Evolutionary conservation across 2,329 filamentous ascomycete species (phyloP), one percentile per base, ranked within the genome.

Genomic region (Hirsutella minnesotensis): DNA sequence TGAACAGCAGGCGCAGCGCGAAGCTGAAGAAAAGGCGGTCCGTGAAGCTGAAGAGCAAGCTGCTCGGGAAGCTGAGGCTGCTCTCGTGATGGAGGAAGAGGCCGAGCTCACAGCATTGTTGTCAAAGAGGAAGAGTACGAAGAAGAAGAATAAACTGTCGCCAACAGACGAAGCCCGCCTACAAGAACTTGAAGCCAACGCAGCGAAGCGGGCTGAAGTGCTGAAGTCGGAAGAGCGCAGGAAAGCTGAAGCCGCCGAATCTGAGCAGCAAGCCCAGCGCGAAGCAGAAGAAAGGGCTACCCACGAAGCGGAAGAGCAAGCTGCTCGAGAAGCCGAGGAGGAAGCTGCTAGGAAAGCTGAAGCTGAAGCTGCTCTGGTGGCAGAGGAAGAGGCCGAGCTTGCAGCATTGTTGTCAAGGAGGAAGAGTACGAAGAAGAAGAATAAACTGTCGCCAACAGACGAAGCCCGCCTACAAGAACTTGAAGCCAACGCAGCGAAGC

Each of bases 141-240:
- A 12, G 2, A 70, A 68, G 49, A 76, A 70, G 53, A 58, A 60
- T 43, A 72, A 61, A 46, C 50, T 70, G 12, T 55, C 52, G 2
- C 72, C 65, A 47, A 69, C 62, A 44, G 68, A 70, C 27, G 57
- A 70, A 40, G 67, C 72, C 45, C 69, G 66, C 45, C 58, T 65
- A 21, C 58, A 63, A 29, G 49, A 51, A 8, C 51, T 70, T 7
- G 61, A 56, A 9, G 57, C 58, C 31, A 63, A 56, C 27, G 55
- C 59, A 21, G 54, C 52, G 22, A 54, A 53, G 46, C 57, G 65
- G 29, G 60, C 61, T 7, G 64, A 35, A 10, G 18, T n/a, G 20
- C 20, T 38, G 20, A n/a, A 12, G 7, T 29, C 9, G 8, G 12
- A 8, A 4, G 9, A 16, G 39, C 16, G 3, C 16, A 40, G 16